Evolutionary conservation across 331 rosid species (phyloP).

Genomic region (Acacia concinna): DNA sequence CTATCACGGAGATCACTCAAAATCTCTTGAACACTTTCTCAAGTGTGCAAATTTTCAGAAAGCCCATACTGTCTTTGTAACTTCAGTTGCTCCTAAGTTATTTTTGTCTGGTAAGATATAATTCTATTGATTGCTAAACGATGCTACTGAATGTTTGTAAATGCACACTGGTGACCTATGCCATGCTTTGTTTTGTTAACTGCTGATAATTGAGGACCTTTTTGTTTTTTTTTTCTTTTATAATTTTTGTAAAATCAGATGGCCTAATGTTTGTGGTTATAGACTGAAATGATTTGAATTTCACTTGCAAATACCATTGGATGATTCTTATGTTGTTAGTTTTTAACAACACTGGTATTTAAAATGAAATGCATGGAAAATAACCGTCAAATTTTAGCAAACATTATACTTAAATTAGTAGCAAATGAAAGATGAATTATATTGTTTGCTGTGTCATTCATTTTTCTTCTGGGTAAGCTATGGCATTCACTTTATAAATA

Average conservation of each 20-base stretch:
- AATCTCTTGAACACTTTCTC: constrained; percentile 84
- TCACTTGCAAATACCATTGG: constrained; percentile 5
- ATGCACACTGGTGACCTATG: neutral
- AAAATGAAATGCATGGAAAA: neutral
- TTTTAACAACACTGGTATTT: neutral
- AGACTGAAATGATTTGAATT: constrained; percentile 6
- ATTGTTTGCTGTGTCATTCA: neutral
- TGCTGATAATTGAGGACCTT: neutral
- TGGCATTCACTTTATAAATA: neutral
- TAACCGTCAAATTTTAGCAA: neutral
- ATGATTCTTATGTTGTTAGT: neutral
- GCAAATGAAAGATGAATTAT: neutral
- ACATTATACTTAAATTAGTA: neutral
- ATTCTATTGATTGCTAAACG: constrained; percentile 19
- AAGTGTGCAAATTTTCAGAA: constrained; percentile 87
- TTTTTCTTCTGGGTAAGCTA: no score
- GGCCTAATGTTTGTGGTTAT: constrained; percentile 9
- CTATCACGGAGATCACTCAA: constrained; percentile 65
- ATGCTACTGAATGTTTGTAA: neutral
- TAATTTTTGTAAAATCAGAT: constrained; percentile 4
- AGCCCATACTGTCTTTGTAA: constrained; percentile 79
- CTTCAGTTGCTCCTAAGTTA: constrained; percentile 71
- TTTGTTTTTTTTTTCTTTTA: neutral
- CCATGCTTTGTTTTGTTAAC: neutral
- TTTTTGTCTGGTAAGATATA: constrained; percentile 71